phyloP scores from a whole-genome alignment of 257 asterid species.

The Przewalskia tangutica region DNA sequence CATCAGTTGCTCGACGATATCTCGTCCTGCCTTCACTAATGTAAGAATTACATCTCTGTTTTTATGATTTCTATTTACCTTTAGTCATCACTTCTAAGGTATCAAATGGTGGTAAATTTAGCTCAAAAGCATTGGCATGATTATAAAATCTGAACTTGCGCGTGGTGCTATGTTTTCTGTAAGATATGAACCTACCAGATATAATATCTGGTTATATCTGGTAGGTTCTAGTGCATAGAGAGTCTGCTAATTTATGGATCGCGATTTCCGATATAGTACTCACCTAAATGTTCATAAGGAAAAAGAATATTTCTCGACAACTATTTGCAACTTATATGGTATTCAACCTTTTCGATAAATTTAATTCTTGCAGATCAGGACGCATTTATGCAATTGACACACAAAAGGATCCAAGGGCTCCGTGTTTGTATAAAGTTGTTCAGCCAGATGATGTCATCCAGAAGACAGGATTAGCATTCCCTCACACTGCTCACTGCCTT shows the following conservation, averaged over 20 bases:
- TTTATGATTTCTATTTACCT: background rate
- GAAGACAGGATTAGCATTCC: constrained; percentile 91
- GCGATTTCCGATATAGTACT: background rate
- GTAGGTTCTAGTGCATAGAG: no score
- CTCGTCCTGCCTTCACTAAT: constrained; percentile 83
- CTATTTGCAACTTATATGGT: background rate
- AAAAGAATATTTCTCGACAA: background rate
- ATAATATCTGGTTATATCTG: no score
- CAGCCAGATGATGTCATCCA: constrained; percentile 56
- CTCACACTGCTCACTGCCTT: constrained; percentile 97
- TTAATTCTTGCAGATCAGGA: constrained; percentile 56
- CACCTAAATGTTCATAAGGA: background rate
- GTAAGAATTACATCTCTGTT: constrained; percentile 28
- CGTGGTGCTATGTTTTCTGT: background rate
- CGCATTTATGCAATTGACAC: constrained; percentile 93
- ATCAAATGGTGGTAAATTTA: background rate
- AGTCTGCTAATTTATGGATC: no score
- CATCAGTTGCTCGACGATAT: constrained; percentile 59
- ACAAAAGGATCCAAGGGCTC: constrained; percentile 71
- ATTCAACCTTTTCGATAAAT: background rate
- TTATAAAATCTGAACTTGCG: background rate
- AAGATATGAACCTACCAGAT: no score
- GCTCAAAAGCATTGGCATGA: background rate
- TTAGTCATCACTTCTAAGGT: background rate
- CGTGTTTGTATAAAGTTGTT: constrained; percentile 61